Percentiles rank a stretch among this genome's conserved stretches.
Conservation (phyloP, 768 basidiomycete genomes). For the Terana coerulea region DNA sequence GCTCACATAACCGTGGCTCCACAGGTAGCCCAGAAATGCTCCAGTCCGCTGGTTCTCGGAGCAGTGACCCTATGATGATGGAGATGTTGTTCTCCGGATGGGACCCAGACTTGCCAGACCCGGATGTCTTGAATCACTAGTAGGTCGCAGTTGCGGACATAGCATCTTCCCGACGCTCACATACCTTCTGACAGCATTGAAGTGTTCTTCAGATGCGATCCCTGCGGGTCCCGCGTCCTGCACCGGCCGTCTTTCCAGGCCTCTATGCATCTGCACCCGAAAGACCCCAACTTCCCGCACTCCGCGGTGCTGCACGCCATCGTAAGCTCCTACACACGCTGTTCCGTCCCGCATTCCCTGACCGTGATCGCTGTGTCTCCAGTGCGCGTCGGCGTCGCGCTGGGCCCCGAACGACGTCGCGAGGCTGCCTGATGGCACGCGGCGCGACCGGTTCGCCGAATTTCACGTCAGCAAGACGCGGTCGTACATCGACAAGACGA, state of each 20-base stretch:
- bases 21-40: constrained; percentile 49
- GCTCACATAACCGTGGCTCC: constrained; percentile 27
- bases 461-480: constrained; percentile 86
- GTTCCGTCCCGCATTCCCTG: constrained; percentile 6
- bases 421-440: constrained; percentile 67
- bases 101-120: constrained; percentile 84
- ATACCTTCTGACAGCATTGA: constrained; percentile 54
- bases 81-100: constrained; percentile 74
- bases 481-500: constrained; percentile 82
- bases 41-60: constrained; percentile 31
- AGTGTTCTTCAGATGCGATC: constrained; percentile 85
- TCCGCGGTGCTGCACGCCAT: constrained; percentile 90
- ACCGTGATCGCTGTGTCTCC: constrained; percentile 14
- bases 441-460: constrained; percentile 83
- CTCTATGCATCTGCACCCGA: constrained; percentile 75
- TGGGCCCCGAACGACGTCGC: constrained; percentile 73
- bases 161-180: background rate
- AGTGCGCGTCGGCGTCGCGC: constrained; percentile 83
- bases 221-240: constrained; percentile 79
- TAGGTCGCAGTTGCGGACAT: constrained; percentile 43
- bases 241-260: constrained; percentile 79
- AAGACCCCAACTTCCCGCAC: constrained; percentile 83
- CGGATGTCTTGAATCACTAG: constrained; percentile 71
- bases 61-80: constrained; percentile 54
- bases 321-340: constrained; percentile 35